phyloP scores from a whole-genome alignment of 768 basidiomycete genomes.

The Phanerochaete carnosa region DNA sequence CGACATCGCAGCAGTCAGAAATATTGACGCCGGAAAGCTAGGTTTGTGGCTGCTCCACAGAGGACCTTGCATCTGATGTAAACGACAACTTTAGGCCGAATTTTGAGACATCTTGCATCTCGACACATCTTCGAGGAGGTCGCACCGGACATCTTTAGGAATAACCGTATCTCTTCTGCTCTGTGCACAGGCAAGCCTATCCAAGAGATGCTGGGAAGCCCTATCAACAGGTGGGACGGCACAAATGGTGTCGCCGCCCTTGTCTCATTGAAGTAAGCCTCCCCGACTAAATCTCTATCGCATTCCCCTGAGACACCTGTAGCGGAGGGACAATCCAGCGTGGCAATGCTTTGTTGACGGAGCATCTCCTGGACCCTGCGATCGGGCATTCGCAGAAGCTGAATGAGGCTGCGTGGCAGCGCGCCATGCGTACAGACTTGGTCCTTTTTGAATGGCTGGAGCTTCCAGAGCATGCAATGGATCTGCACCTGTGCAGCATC shows the following conservation, averaged over 20 bases:
- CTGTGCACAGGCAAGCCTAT: slow-evolving; percentile 18
- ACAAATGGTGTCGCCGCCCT: slow-evolving; percentile 2
- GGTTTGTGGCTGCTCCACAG: slow-evolving; percentile 23
- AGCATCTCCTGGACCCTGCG: slow-evolving; percentile 19
- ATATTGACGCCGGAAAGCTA: slow-evolving; percentile 23
- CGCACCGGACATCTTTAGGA: slow-evolving; percentile 26
- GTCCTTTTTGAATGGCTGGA: slow-evolving; percentile 7
- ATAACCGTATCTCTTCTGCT: slow-evolving; percentile 22
- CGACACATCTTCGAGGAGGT: slow-evolving; percentile 30
- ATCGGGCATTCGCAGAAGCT: slow-evolving; percentile 17
- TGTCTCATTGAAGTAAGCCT: background rate
- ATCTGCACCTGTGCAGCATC: background rate
- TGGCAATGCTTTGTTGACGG: slow-evolving; percentile 12
- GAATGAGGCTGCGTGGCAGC: slow-evolving; percentile 11
- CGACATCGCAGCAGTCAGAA: slow-evolving; percentile 24
- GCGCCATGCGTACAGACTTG: slow-evolving; percentile 12
- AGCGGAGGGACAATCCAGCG: background rate
- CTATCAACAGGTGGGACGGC: slow-evolving; percentile 2
- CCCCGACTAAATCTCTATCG: too few species aligned
- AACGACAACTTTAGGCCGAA: slow-evolving; percentile 21
- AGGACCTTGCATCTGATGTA: too few species aligned
- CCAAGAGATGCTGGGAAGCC: slow-evolving; percentile 4
- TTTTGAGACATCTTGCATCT: slow-evolving; percentile 26
- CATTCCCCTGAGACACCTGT: background rate
- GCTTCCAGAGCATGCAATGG: slow-evolving; percentile 9